Base-by-base conservation (phyloP, 495 filamentous ascomycete genomes). In the Penicillium cataractarum region DNA sequence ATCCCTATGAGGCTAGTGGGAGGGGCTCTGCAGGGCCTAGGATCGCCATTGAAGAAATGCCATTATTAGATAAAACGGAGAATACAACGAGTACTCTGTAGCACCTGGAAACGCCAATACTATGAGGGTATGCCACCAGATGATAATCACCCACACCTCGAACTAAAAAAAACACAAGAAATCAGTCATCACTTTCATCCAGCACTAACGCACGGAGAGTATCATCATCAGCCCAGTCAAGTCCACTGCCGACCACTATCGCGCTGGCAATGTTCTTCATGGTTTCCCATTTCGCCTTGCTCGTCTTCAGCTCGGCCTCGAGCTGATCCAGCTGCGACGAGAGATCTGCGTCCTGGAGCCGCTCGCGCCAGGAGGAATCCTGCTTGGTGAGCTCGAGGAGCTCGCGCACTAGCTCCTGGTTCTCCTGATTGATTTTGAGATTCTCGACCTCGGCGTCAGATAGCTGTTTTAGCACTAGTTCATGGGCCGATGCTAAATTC, bases 191-290 rank as follows among this genome's bases (percentile, higher is more conserved):
- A 63, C 89, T 87, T 58, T 86, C 83, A 73, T 93, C 90, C 57
- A 96, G 78, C 22, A 97, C 92, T 62, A 95, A 78, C 51, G 84
- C 86, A 61, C 86, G 77, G 57, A 97, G 78, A 55, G 78, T 80
- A 42, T 86, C 83, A 73, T 96, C 86, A 50, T 85, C 79, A 22
- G 84, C 86, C 93, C 93, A 97, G 65, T 96, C 85, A 35, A 95
- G 76, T 46, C 92, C 93, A 72, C 92, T 97, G 7, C 89, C 91
- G 24, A 89, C 91, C 33, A 97, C 83, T 39, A 91, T 81, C 4
- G 86, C 90, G 57, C 87, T 89, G 13, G 88, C 82, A 27, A 91
- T 83, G 40, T 83, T 88, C 75, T 93, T 93, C 77, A 94, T 85
- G 39, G 86, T 83, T 55, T 86, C 86, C 88, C 89, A 91, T 65